Evolutionary conservation across 2,329 filamentous ascomycete species (phyloP), one percentile per base, ranked within the genome.

Genomic region (Dendryphion nanum): DNA sequence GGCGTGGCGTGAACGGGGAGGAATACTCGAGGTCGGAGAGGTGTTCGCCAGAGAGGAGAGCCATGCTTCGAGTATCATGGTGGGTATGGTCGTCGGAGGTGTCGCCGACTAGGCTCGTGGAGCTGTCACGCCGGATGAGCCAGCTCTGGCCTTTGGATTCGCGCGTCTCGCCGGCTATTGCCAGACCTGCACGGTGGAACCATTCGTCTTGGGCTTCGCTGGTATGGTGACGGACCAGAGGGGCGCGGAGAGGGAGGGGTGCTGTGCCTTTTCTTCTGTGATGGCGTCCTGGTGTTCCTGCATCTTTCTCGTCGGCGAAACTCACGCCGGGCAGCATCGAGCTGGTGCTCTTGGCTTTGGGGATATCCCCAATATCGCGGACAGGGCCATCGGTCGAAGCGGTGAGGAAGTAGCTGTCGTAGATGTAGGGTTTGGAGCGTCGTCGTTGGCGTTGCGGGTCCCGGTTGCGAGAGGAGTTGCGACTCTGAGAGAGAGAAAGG

Each of bases 81-180:
- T 40, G 45, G 6, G 48, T 24, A 38, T 56, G 50, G 15, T 48
- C 48, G 6, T 67, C 63, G 32, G 62, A 57, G 23, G 62, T 52
- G 13, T 68, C 55, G 2, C 63, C 57, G 7, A 72, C 70, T 3
- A 81, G 64, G 31, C 71, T 75, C 1, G 78, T 81, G 1, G 73
- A 75, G 43, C 73, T 78, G 44, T 77, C 74, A 18, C 77, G 68
- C 35, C 78, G 73, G 3, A 70, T 67, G 3, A 82, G 67, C 79
- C 79, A 82, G 38, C 73, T 74, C 52, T 82, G 78, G n/a, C 79
- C 79, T 48, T 82, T 82, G 40, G 73, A 73, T 48, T 82, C 78
- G 24, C 78, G 68, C 4, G 77, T 73, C 15, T 78, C 72, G 4
- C 75, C 73, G 2, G 78, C 74, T 4, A 82, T 73, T 0, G 74